These are phyloP conservation scores for Earliella scabrosa DNA, from an alignment of 1,284 basidiomycete genomes.

Conservation along the genomic window DNA sequence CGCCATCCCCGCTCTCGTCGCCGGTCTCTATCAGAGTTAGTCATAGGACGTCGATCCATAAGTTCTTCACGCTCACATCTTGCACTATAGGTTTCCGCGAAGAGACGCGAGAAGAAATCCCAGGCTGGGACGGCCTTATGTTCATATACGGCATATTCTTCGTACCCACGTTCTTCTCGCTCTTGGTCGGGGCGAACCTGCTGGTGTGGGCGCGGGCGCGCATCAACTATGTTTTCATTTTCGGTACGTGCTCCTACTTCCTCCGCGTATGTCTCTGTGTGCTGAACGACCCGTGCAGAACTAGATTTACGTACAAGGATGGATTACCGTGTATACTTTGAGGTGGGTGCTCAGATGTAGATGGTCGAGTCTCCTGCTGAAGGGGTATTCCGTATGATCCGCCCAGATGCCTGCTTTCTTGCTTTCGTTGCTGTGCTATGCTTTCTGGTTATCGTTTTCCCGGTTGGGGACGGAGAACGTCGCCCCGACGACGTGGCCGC, in stretches of 20 bases:
- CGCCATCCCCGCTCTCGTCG: conserved; percentile 74
- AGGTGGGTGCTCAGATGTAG: conserved; percentile 50
- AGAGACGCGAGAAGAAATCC: conserved; percentile 61
- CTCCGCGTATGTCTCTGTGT: not conserved
- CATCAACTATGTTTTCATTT: conserved; percentile 93
- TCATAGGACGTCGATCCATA: conserved; percentile 13
- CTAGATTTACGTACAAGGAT: conserved; percentile 77
- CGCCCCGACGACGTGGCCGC: conserved; percentile 73
- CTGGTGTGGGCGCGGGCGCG: conserved; percentile 75
- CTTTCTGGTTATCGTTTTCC: conserved; percentile 86
- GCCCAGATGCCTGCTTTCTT: conserved; percentile 83
- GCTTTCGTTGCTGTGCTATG: conserved; percentile 76
- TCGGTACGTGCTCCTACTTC: conserved; percentile 56
- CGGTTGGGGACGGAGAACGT: conserved; percentile 55
- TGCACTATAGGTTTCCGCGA: conserved; percentile 58
- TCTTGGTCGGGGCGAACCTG: conserved; percentile 85
- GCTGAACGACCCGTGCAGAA: conserved; percentile 47
- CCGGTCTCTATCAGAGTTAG: conserved; percentile 74
- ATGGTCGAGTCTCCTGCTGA: no score
- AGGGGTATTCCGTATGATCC: no score
- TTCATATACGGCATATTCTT: conserved; percentile 82
- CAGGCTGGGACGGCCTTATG: conserved; percentile 76
- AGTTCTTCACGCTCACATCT: not conserved
- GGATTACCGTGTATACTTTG: conserved; percentile 84
- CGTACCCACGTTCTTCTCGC: conserved; percentile 77